A percentile compares a stretch with the other conserved stretches of the same genome.
Evolutionary conservation across 2,329 filamentous ascomycete species (phyloP).

Genomic region (Colletotrichum godetiae): DNA sequence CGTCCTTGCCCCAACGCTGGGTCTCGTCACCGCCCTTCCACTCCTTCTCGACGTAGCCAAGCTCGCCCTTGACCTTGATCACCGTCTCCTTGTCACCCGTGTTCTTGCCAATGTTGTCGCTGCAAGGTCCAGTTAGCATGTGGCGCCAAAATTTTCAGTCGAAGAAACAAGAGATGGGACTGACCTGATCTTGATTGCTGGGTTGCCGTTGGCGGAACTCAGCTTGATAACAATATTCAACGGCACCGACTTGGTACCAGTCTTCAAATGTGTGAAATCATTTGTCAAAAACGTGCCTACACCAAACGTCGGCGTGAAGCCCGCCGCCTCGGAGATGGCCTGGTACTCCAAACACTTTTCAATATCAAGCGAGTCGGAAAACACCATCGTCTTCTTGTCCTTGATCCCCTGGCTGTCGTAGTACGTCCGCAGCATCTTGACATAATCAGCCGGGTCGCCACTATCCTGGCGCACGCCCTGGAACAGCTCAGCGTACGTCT

Average conservation of each 20-base stretch:
- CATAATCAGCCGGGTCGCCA: constrained; percentile 83
- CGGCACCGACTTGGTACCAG: constrained; percentile 85
- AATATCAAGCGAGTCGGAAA: constrained; percentile 94
- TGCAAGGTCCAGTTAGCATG: constrained; percentile 39
- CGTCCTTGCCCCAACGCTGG: constrained; percentile 78
- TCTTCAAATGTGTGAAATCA: constrained; percentile 81
- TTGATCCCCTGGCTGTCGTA: constrained; percentile 81
- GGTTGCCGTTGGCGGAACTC: constrained; percentile 81
- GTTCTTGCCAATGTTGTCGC: constrained; percentile 91
- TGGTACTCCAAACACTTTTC: constrained; percentile 94
- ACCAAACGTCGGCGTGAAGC: constrained; percentile 89
- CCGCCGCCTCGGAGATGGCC: constrained; percentile 79
- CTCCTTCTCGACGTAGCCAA: constrained; percentile 87
- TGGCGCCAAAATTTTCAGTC: not conserved
- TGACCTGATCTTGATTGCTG: constrained; percentile 87
- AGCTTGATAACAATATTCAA: constrained; percentile 99
- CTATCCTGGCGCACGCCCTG: constrained; percentile 90
- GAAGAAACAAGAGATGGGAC: constrained; percentile 10
- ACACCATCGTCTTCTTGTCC: constrained; percentile 89
- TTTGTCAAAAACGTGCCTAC: constrained; percentile 97
- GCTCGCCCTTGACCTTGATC: constrained; percentile 81
- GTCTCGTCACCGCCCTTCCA: constrained; percentile 90
- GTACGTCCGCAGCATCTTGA: constrained; percentile 82
- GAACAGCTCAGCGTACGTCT: constrained; percentile 85
- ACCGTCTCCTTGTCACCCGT: constrained; percentile 87